These are phyloP conservation scores for Primulina eburnea DNA, from an alignment of 257 asterid species.

Conservation along the genomic window DNA sequence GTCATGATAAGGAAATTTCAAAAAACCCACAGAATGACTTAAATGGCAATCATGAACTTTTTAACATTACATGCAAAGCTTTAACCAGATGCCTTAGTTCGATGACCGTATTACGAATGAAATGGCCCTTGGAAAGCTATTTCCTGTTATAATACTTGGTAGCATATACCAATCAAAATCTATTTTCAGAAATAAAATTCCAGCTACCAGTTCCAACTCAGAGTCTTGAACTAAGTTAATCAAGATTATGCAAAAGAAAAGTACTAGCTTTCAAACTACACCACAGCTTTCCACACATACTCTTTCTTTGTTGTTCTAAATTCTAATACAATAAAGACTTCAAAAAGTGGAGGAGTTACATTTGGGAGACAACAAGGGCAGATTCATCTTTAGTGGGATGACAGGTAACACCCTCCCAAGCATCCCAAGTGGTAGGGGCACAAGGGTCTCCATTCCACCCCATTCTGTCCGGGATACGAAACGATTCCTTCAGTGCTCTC, in stretches of 20 bases:
- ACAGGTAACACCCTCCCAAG: slow-evolving; percentile 99
- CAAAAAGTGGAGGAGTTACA: slow-evolving; percentile 39
- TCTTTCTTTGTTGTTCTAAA: not conserved
- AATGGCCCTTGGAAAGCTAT: not conserved
- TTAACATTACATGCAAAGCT: not conserved
- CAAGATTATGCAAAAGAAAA: not conserved
- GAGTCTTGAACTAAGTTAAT: not conserved
- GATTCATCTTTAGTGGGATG: slow-evolving; percentile 54
- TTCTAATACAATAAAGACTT: not conserved
- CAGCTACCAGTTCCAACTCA: no score
- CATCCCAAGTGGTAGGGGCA: slow-evolving; percentile 99
- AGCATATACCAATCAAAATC: not conserved
- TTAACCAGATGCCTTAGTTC: not conserved
- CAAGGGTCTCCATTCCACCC: slow-evolving; percentile 99
- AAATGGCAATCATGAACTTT: not conserved
- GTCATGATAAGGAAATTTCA: not conserved
- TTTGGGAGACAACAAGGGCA: slow-evolving; percentile 74
- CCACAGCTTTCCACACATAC: not conserved
- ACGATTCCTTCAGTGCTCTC: slow-evolving; percentile 87
- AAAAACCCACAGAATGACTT: not conserved
- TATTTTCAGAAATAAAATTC: not conserved
- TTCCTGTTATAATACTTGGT: not conserved
- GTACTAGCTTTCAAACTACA: not conserved
- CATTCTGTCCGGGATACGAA: slow-evolving; percentile 91
- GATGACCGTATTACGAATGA: not conserved